phyloP scores from a whole-genome alignment of 164 flowering plant genomes.

The Echeveria elegans region DNA sequence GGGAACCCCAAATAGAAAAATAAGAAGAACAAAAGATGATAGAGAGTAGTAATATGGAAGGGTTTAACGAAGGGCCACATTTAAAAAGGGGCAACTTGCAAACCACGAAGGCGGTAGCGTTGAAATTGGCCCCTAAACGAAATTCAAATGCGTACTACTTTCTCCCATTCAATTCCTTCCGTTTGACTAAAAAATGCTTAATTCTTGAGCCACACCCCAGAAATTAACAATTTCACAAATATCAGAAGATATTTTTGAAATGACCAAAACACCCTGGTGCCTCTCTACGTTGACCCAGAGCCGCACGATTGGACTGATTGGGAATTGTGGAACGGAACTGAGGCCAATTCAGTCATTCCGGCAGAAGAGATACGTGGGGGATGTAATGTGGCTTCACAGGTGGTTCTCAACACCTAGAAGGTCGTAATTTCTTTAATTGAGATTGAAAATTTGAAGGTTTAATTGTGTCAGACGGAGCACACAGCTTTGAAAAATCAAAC shows the following conservation, averaged over 20 bases:
- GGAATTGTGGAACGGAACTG: neutral
- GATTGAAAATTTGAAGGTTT: too few relatives aligned
- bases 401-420: too few relatives aligned
- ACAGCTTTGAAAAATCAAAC: slow-evolving; percentile 1
- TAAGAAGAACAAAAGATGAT: too few relatives aligned
- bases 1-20: too few relatives aligned
- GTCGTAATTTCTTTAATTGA: too few relatives aligned
- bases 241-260: neutral
- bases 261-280: neutral
- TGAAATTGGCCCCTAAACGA: neutral
- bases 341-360: neutral
- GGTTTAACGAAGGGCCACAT: neutral
- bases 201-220: slow-evolving; percentile 2
- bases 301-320: neutral
- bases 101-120: neutral
- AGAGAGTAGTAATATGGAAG: neutral
- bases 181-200: neutral
- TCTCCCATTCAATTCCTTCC: neutral
- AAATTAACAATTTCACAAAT: neutral
- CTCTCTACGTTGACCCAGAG: neutral
- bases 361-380: neutral
- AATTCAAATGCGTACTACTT: neutral
- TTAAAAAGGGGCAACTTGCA: neutral
- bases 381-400: neutral
- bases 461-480: neutral